Evolutionary conservation across 371 early-diverging fungal genomes (phyloP).

Genomic region (Batkoa obscura): DNA sequence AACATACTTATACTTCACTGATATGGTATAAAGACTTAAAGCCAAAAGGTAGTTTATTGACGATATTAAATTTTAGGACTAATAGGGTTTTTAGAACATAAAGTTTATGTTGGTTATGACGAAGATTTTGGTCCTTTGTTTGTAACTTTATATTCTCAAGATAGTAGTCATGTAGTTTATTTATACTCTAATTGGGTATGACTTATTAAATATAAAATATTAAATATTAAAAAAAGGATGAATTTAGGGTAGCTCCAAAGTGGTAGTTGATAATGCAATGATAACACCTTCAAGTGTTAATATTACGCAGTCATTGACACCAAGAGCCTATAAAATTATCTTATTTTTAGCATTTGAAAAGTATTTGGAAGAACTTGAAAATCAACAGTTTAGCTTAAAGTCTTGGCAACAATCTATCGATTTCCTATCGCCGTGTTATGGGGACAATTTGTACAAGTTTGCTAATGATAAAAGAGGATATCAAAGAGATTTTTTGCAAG

Average conservation of each 20-base stretch:
- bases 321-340: background rate
- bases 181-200: conserved; percentile 1
- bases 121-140: conserved; percentile 6
- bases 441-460: conserved; percentile 1
- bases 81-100: background rate
- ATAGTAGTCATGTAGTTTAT: background rate
- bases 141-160: background rate
- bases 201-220: background rate
- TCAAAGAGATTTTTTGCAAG: background rate
- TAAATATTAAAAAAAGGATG: background rate
- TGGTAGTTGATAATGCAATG: conserved; percentile 1
- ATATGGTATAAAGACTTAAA: too few species aligned
- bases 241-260: background rate
- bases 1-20: too few species aligned
- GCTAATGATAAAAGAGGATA: background rate
- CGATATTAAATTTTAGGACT: too few species aligned
- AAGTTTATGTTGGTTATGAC: conserved; percentile 5
- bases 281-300: background rate
- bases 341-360: conserved; percentile 5
- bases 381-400: background rate
- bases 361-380: conserved; percentile 4
- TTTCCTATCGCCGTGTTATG: background rate
- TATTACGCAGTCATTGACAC: background rate
- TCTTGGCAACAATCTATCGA: conserved; percentile 2
- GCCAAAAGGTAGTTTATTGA: too few species aligned